phyloP scores from a whole-genome alignment of 371 early-diverging fungal species.

The Mortierella sp. region DNA sequence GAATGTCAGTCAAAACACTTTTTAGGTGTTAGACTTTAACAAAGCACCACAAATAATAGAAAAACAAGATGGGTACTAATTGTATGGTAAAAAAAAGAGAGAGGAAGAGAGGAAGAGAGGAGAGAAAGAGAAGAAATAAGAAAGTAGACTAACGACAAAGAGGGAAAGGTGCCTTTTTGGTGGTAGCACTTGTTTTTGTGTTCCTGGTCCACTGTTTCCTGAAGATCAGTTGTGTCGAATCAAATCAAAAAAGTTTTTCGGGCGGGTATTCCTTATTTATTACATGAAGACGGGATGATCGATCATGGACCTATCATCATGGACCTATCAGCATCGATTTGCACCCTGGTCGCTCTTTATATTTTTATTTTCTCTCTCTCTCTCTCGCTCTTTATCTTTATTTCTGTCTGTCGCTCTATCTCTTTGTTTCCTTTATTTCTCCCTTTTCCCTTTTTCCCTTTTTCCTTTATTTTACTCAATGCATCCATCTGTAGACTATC shows the following conservation, averaged over 20 bases:
- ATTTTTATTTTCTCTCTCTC: neutral
- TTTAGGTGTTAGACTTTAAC: no score
- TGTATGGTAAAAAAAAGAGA: neutral
- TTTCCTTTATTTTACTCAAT: neutral
- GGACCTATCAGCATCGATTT: constrained; percentile 14
- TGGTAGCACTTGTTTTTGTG: no score
- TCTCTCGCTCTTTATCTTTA: neutral
- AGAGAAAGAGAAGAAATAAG: neutral
- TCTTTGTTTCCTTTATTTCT: neutral
- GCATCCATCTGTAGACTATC: neutral
- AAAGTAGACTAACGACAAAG: neutral
- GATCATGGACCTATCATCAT: constrained; percentile 11
- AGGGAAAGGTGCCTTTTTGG: no score
- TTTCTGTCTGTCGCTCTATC: neutral
- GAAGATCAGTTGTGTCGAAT: neutral
- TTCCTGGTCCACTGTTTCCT: no score
- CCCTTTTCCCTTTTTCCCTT: neutral
- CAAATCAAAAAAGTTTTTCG: neutral
- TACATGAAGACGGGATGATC: neutral
- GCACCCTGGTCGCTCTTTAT: neutral
- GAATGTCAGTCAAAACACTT: no score
- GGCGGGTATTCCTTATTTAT: neutral
- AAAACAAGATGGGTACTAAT: neutral
- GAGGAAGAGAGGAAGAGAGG: neutral
- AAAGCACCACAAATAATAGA: neutral